These are phyloP conservation scores for Dipteronia dyeriana DNA, from an alignment of 345 rosid genomes.

Conservation along the genomic window DNA sequence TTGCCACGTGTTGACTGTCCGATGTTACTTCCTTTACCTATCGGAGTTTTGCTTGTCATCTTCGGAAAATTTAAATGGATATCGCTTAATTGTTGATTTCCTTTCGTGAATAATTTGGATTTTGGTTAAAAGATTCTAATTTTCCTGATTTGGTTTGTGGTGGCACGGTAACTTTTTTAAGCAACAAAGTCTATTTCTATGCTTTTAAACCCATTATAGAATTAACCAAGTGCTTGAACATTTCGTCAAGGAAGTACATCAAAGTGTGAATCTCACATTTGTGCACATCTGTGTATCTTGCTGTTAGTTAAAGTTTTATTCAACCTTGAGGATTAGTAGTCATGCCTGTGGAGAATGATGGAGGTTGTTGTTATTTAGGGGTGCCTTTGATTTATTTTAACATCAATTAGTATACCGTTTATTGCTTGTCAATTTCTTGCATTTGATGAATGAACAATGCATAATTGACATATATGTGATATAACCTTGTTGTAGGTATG, in stretches of 20 bases:
- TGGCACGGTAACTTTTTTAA: neutral
- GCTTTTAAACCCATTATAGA: neutral
- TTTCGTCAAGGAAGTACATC: neutral
- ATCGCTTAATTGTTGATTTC: neutral
- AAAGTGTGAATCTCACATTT: neutral
- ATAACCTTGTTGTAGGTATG: constrained; percentile 42
- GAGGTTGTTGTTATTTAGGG: neutral
- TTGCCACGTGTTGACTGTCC: neutral
- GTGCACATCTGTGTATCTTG: neutral
- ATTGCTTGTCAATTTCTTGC: neutral
- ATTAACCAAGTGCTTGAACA: neutral
- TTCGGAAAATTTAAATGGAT: constrained; percentile 2
- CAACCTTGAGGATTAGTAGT: neutral
- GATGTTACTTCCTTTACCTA: neutral
- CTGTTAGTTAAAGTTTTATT: neutral
- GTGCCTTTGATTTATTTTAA: neutral
- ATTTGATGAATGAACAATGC: neutral
- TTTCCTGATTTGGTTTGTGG: neutral
- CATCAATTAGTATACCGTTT: neutral
- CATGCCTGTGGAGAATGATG: neutral
- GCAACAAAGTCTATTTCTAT: neutral
- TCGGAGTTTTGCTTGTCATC: neutral
- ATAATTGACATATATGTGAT: neutral
- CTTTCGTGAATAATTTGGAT: neutral
- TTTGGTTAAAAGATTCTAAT: neutral